Evolutionary conservation across 2,329 filamentous ascomycete genomes (phyloP).

Genomic region (Arthrocladium fulminans): DNA sequence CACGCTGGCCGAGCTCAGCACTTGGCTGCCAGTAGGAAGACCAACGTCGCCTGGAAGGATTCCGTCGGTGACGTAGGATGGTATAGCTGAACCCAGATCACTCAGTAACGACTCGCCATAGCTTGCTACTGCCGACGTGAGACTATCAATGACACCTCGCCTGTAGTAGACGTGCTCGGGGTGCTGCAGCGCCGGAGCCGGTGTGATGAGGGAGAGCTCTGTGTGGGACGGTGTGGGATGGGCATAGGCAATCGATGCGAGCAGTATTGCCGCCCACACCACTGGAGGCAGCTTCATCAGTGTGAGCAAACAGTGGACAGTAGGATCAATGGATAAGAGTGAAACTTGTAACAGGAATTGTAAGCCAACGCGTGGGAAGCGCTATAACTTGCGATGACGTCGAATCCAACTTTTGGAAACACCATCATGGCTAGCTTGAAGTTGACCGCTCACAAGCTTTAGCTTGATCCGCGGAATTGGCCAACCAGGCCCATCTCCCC

Average conservation of each 20-base stretch:
- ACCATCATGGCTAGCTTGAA: background rate
- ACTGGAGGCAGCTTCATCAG: background rate
- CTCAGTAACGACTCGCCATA: slow-evolving; percentile 33
- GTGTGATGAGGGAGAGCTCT: slow-evolving; percentile 41
- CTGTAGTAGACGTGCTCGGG: slow-evolving; percentile 35
- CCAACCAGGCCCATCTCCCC: no score
- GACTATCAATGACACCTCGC: slow-evolving; percentile 44
- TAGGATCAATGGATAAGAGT: no score
- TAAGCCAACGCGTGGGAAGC: no score
- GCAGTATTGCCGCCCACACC: background rate
- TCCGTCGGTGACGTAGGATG: slow-evolving; percentile 54
- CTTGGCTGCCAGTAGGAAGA: slow-evolving; percentile 54
- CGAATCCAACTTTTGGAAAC: background rate
- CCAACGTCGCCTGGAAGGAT: slow-evolving; percentile 60
- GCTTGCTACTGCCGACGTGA: slow-evolving; percentile 33
- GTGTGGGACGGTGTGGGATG: slow-evolving; percentile 9
- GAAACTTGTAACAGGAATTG: no score
- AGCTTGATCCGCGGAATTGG: no score
- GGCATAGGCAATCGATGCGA: background rate
- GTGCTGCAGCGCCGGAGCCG: slow-evolving; percentile 32
- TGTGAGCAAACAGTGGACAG: background rate
- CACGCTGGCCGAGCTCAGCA: slow-evolving; percentile 54
- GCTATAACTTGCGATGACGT: no score
- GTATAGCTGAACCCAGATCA: slow-evolving; percentile 47
- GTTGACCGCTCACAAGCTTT: no score